These are phyloP conservation scores for Colletotrichum gloeosporioides DNA, from an alignment of 2,329 filamentous ascomycete species.

Conservation along the genomic window DNA sequence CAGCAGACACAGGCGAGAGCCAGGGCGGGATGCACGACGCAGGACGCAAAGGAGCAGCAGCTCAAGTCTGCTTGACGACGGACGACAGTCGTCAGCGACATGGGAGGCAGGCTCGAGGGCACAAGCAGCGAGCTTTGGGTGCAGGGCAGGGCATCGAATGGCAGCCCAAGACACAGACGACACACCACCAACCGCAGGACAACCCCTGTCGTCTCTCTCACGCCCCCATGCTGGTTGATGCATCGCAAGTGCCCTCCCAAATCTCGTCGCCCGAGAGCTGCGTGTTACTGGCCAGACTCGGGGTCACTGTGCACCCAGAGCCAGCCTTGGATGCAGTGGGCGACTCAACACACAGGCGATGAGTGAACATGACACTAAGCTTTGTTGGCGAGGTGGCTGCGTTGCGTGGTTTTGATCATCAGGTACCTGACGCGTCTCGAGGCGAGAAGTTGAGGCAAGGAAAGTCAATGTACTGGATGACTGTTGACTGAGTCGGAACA, in stretches of 20 bases:
- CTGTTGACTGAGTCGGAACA: constrained; percentile 7
- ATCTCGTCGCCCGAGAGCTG: neutral
- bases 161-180: constrained; percentile 20
- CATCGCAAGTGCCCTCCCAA: neutral
- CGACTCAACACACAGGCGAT: neutral
- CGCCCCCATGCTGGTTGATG: neutral
- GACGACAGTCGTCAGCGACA: neutral
- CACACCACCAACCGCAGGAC: constrained; percentile 13
- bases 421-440: neutral
- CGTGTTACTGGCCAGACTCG: neutral
- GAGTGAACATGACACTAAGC: neutral
- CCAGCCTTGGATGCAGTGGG: neutral
- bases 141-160: constrained; percentile 19
- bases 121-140: neutral
- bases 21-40: neutral
- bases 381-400: neutral
- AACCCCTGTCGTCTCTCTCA: constrained; percentile 7
- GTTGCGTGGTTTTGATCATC: neutral
- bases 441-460: neutral
- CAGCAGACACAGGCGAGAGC: neutral
- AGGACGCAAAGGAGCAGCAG: neutral
- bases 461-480: neutral
- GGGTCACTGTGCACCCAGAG: neutral
- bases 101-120: neutral
- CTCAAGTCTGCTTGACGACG: neutral